Percentiles rank a stretch among this genome's conserved stretches.
phyloP scores from a whole-genome alignment of 1,284 basidiomycete genomes.

The Cutaneotrichosporon mucoides region DNA sequence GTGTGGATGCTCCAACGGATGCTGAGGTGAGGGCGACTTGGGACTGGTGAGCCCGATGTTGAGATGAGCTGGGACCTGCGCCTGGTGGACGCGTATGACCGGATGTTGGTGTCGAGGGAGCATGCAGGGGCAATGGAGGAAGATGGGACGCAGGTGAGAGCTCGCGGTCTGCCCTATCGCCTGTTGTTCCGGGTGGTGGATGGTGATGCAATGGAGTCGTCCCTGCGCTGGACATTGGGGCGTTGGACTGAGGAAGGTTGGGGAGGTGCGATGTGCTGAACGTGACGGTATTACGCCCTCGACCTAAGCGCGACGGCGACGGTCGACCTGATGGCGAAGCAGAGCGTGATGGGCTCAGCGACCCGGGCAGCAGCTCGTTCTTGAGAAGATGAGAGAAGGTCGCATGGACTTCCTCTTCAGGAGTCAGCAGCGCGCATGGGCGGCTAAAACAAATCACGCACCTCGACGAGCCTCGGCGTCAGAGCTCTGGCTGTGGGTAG shows the following conservation, averaged over 20 bases:
- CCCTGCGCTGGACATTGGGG: slow-evolving; percentile 37
- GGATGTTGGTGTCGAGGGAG: slow-evolving; percentile 42
- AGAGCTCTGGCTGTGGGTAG: slow-evolving; percentile 31
- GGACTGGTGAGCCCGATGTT: slow-evolving; percentile 42
- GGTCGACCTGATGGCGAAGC: slow-evolving; percentile 21
- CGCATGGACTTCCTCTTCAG: slow-evolving; percentile 54
- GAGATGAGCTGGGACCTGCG: slow-evolving; percentile 37
- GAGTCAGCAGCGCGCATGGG: slow-evolving; percentile 1
- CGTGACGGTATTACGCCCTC: slow-evolving; percentile 35
- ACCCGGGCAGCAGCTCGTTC: slow-evolving; percentile 53
- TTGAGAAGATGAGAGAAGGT: slow-evolving; percentile 55
- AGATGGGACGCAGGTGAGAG: slow-evolving; percentile 40
- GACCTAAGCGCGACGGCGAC: slow-evolving; percentile 25
- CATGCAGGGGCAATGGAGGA: slow-evolving; percentile 44
- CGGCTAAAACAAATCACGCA: slow-evolving; percentile 11
- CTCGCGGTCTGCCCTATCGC: slow-evolving; percentile 33
- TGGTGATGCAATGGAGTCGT: slow-evolving; percentile 44
- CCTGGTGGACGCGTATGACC: slow-evolving; percentile 41
- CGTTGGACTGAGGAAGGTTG: slow-evolving; percentile 18
- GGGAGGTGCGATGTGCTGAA: neutral
- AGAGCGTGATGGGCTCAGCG: slow-evolving; percentile 22
- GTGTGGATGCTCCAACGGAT: slow-evolving; percentile 18
- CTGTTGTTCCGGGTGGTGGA: slow-evolving; percentile 36
- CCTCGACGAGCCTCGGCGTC: slow-evolving; percentile 51
- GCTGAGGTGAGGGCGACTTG: slow-evolving; percentile 40